Evolutionary conservation across 1,139 yeast species (phyloP), one percentile per base, ranked within the genome.

Genomic region (Lodderomyces oxycetoniae): DNA sequence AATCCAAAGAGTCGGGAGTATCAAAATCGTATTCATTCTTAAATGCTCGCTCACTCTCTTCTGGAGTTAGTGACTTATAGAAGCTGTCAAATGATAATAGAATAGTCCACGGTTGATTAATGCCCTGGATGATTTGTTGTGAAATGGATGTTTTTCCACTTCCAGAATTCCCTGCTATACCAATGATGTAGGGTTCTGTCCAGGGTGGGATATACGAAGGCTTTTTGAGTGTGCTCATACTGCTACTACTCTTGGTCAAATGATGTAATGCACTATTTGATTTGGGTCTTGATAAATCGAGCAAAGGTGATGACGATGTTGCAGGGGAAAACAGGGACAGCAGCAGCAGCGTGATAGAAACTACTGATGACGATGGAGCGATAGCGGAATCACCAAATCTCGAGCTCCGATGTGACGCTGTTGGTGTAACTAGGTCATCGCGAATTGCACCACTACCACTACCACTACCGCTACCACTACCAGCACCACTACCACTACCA

Each of bases 51-150:
- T 64, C 49, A 21, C 82, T 67, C 45, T 86, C 76, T 30, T 77
- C 89, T 2, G 59, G 59, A 1, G 64, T 69, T 45, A 91, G 62
- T 0, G 93, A 91, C 37, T 73, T 77, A 60, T 91, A 91, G 54
- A 89, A 91, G 57, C 91, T 89, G 55, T 91, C 98, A 63, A 88
- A 72, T 2, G 96, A 84, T 25, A 91, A 58, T 39, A 91, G 65
- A n/a, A 91, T 89, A 0, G 97, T 87, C 96, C 97, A 89, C 1
- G 98, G 97, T 38, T 87, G 88, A 59, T 87, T 74, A 46, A 89
- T 72, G 41, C 79, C 78, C 38, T 81, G 76, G 39, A 89, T 86
- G 46, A 91, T 82, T 43, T 77, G 74, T 32, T 87, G 80, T 0
- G 97, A 93, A 17, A 91, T 85, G 20, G 95, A 83, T 0, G 98